phyloP scores from a whole-genome alignment of 2,329 filamentous ascomycete genomes.

The Alternaria dauci region DNA sequence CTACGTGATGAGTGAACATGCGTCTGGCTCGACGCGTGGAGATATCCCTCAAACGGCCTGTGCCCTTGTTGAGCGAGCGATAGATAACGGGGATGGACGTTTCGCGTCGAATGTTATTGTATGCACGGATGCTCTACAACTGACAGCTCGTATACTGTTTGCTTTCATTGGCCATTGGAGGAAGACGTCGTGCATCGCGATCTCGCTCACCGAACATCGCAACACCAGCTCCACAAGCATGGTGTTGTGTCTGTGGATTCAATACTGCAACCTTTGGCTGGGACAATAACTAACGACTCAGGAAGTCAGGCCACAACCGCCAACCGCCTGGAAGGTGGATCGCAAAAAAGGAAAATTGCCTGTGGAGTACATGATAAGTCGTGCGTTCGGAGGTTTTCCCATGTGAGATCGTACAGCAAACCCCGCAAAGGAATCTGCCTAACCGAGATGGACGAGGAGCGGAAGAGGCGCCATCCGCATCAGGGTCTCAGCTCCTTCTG shows the following conservation, averaged over 20 bases:
- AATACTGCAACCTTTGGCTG: neutral
- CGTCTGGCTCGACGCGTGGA: neutral
- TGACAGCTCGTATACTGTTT: neutral
- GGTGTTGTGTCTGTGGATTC: neutral
- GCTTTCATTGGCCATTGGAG: neutral
- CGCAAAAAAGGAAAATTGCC: neutral
- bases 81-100: too few relatives aligned
- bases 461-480: conserved; percentile 1
- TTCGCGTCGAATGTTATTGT: neutral
- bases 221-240: neutral
- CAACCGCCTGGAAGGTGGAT: neutral
- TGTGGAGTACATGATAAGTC: neutral
- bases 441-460: conserved; percentile 5
- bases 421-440: conserved; percentile 1
- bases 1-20: neutral
- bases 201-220: neutral
- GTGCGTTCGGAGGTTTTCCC: neutral
- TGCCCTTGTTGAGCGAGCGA: neutral
- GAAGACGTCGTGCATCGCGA: neutral
- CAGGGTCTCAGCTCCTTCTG: neutral
- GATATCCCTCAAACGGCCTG: neutral
- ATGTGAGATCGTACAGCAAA: neutral
- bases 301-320: neutral
- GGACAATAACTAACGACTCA: neutral
- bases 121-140: neutral